Base-by-base conservation (phyloP, 1,139 yeast genomes). In the Diutina scorzettiae region DNA sequence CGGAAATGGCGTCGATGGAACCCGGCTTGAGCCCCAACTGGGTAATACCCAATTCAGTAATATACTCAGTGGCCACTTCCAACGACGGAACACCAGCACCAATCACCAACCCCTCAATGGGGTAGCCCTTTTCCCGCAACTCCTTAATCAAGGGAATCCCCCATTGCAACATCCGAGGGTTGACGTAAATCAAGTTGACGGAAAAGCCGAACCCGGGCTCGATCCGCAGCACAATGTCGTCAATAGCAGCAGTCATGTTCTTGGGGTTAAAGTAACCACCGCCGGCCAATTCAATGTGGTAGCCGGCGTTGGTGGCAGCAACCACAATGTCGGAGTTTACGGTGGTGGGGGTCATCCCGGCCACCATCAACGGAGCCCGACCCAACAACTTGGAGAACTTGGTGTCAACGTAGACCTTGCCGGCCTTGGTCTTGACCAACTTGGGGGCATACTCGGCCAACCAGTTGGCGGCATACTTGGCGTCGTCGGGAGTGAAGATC, bases 11-110 rank as follows among this genome's bases (percentile, higher is more conserved):
- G 52, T 91, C 98, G 47, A 87, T 74, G 18, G 97, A 86, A 60
- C 99, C 99, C 48, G 99, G 99, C 69, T 91, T 91, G 69, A 91
- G 79, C 48, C 96, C 95, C 58, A 91, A 76, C 62, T 89, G 95
- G 56, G 95, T 86, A 58, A 91, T 73, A 39, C 96, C 96, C 51
- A 91, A 74, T 41, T 87, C 84, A 61, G 82, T 82, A 54, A 93
- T 91, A 65, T 91, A 91, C 66, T 91, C 99, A 54, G 93, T 72
- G 43, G 97, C 97, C 55, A 93, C 96, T 61, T 93, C 98, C 49
- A 89, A 64, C 25, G 97, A 87, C 47, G 99, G 99, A 52, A 91
- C 98, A 75, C 99, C 99, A 43, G 99, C 99, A 71, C 98, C 99
- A 58, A 91, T 87, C 42, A 98, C 81, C 63, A 91, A 68, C 45